Conservation (phyloP, 2,329 filamentous ascomycete species). For the Sclerotinia subarctica region DNA sequence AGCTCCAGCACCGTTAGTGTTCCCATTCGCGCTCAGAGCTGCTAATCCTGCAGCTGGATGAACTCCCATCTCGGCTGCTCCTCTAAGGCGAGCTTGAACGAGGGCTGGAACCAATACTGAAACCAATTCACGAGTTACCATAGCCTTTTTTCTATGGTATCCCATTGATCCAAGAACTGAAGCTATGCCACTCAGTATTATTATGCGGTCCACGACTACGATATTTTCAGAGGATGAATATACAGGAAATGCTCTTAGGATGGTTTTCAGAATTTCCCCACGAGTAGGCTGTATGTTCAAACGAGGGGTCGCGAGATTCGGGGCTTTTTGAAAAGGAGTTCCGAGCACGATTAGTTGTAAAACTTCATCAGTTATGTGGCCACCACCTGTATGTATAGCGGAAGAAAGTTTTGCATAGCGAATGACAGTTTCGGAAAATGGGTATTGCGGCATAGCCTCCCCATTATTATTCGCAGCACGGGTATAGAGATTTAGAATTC, state of each 20-base stretch:
- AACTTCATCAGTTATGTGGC: constrained; percentile 57
- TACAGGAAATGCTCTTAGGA: constrained; percentile 70
- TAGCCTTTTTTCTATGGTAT: constrained; percentile 83
- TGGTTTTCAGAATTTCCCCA: constrained; percentile 59
- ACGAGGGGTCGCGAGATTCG: constrained; percentile 47
- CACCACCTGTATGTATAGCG: constrained; percentile 62
- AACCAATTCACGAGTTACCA: constrained; percentile 83
- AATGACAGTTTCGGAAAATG: constrained; percentile 70
- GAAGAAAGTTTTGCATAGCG: constrained; percentile 69
- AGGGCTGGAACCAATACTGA: constrained; percentile 78
- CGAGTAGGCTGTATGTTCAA: constrained; percentile 56
- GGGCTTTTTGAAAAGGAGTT: constrained; percentile 51
- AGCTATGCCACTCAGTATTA: constrained; percentile 80
- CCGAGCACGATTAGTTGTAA: constrained; percentile 65
- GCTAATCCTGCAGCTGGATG: constrained; percentile 88
- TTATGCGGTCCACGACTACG: constrained; percentile 70
- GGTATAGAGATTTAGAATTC: constrained; percentile 70
- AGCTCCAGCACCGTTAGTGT: constrained; percentile 50
- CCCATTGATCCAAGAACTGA: constrained; percentile 79
- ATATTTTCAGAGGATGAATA: constrained; percentile 61
- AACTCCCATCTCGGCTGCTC: constrained; percentile 92
- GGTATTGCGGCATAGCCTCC: constrained; percentile 68
- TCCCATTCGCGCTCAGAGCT: constrained; percentile 55
- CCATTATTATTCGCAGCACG: constrained; percentile 59
- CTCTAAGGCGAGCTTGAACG: constrained; percentile 85